Evolutionary conservation across 2,329 filamentous ascomycete genomes (phyloP), one percentile per base, ranked within the genome.

Genomic region (Claviceps citrina): DNA sequence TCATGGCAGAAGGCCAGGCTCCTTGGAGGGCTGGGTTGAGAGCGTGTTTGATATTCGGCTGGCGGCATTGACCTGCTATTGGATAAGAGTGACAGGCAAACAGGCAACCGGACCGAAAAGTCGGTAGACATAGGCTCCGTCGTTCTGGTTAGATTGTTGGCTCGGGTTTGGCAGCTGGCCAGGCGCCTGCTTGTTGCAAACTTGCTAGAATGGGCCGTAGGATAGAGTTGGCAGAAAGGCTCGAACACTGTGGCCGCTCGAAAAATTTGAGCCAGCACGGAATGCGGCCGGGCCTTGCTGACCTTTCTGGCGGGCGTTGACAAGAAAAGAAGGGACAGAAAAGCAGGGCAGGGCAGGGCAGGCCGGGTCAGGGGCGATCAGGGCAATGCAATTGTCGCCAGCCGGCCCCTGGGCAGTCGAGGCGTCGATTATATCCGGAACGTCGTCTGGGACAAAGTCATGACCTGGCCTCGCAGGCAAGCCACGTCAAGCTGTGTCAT

Each of bases 51-150:
- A 40, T 31, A 43, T 24, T 37, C 39, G 43, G 43, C 26, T 44
- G 39, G 39, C 43, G 31, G 35, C 43, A 44, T 44, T 20, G 27
- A 7, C 27, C 30, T 32, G 27, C 31, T 19, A 42, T 39, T 42
- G 38, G 39, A 39, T 28, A 20, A 37, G 18, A 31, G 35, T 39
- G 36, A 36, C 31, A 39, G 36, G 39, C 43, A 44, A 44, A 42
- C 43, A 44, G 39, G 33, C 19, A 25, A 40, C 31, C 43, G 43
- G 43, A 42, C 43, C 43, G 39, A 44, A 28, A 37, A 39, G 43
- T 44, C 43, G 43, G 43, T 44, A 41, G 42, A 31, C 31, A 39
- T 34, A 12, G 7, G 28, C n/a, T 31, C 32, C n/a, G 13, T 39
- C 36, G 12, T 19, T 10, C 6, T 31, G 30, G 19, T 8, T 19